These are phyloP conservation scores for Capsicum rhomboideum DNA, from an alignment of 257 asterid genomes.

Conservation along the genomic window DNA sequence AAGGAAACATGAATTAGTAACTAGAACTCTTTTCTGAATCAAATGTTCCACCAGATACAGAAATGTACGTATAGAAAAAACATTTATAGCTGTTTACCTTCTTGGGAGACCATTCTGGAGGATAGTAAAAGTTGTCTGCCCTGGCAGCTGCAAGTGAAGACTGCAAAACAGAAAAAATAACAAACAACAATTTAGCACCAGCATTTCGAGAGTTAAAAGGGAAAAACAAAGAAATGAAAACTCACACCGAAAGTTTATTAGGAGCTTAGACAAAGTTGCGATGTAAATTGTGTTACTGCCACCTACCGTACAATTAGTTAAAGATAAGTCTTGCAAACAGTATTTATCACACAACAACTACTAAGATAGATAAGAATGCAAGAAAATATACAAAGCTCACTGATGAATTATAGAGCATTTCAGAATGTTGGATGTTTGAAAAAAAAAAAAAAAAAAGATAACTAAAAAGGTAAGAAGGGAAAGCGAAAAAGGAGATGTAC, in stretches of 20 bases:
- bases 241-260: background rate
- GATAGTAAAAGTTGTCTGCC: conserved; percentile 95
- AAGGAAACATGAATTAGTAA: conserved; percentile 4
- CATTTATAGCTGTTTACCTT: conserved; percentile 35
- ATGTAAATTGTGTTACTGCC: background rate
- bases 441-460: background rate
- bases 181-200: background rate
- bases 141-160: conserved; percentile 97
- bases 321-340: background rate
- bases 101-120: conserved; percentile 99
- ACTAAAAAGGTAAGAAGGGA: background rate
- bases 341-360: background rate
- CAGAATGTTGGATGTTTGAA: background rate
- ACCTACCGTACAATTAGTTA: background rate
- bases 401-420: background rate
- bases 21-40: background rate
- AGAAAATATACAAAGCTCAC: background rate
- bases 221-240: background rate
- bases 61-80: background rate
- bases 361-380: background rate
- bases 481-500: background rate
- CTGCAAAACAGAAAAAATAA: conserved; percentile 45
- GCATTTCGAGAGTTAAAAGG: background rate
- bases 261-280: background rate
- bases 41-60: background rate